Base-by-base conservation (phyloP, 1,139 yeast species). In the Scheffersomyces insectosa region DNA sequence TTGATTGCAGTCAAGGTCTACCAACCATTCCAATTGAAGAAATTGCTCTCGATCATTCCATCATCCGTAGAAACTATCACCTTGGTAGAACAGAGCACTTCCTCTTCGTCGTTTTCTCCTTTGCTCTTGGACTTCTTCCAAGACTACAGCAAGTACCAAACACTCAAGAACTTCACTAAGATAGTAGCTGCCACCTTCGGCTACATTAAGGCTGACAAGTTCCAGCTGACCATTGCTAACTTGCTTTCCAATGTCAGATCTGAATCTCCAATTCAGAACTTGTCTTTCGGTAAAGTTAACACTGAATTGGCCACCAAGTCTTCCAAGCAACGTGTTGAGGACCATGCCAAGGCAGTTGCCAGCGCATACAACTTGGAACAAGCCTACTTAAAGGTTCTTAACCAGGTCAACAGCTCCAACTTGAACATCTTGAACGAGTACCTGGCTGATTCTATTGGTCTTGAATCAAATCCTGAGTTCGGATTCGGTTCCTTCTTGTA, bases 401-500 rank as follows among this genome's bases (percentile, higher is more conserved):
- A 75, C 38, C 96, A 90, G 64, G 72, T 88, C 11, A 84, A 83
- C 58, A 66, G 75, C 10, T 59, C 68, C 15, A 72, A 76, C 41
- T 70, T 88, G 51, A 72, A 77, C 42, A 66, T 90, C 36, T 74
- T 87, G 60, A 87, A 88, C 63, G 72, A 73, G 33, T 70, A 59
- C 49, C 51, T 60, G 33, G 57, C 70, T 25, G 54, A 55, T 8
- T 73, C 74, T 43, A 68, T 72, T 42, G 79, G 79, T 23, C 63
- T 68, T 41, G 68, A 73, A 36, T 69, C 82, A 13, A 77, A 74
- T 49, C 98, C 98, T 9, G 97, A 90, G 64, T 90, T 72, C 60
- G 97, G 97, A 2, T 88, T 79, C 53, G 99, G 99, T 64, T 71
- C 82, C 31, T 89, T 75, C 58, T 67, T 90, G 54, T 79, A 77